phyloP scores from a whole-genome alignment of 768 basidiomycete species.

The Pleurotus sapidus region DNA sequence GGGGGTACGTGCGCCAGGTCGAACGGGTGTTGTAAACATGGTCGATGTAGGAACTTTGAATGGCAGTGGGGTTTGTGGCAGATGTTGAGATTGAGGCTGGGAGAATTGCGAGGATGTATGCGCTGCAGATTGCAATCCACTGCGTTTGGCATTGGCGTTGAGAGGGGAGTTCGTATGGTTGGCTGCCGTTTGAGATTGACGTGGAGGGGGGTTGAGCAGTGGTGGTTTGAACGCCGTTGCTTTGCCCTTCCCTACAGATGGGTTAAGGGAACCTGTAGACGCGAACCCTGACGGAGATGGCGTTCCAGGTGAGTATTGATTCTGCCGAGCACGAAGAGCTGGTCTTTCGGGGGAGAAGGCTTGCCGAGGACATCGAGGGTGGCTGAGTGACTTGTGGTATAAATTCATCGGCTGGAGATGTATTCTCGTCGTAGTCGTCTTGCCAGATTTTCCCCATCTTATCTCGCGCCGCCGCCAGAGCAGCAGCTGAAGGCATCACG shows the following conservation, averaged over 20 bases:
- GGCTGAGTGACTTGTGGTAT: constrained; percentile 19
- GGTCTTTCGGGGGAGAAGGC: constrained; percentile 25
- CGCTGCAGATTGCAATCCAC: background rate
- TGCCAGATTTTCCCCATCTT: constrained; percentile 49
- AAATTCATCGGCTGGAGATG: background rate
- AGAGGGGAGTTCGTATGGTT: constrained; percentile 24
- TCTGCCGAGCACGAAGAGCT: constrained; percentile 35
- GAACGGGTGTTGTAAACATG: constrained; percentile 14
- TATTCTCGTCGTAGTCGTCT: constrained; percentile 24
- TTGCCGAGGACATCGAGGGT: constrained; percentile 13
- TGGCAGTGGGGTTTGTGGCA: background rate
- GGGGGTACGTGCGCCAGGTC: constrained; percentile 6
- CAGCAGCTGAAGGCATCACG: constrained; percentile 49
- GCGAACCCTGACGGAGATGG: constrained; percentile 33
- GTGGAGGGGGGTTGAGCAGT: constrained; percentile 9
- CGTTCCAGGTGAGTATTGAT: constrained; percentile 32
- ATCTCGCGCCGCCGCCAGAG: constrained; percentile 49
- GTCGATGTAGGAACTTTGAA: background rate
- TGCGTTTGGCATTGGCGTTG: constrained; percentile 19
- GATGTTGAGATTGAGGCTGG: constrained; percentile 14
- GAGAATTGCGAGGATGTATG: constrained; percentile 21
- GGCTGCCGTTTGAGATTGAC: constrained; percentile 2
- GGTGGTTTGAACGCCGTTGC: constrained; percentile 22
- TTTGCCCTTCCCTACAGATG: constrained; percentile 12
- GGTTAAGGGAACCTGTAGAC: constrained; percentile 10